Evolutionary conservation across 2,329 filamentous ascomycete genomes (phyloP).

Genomic region (Verticillium dahliae): DNA sequence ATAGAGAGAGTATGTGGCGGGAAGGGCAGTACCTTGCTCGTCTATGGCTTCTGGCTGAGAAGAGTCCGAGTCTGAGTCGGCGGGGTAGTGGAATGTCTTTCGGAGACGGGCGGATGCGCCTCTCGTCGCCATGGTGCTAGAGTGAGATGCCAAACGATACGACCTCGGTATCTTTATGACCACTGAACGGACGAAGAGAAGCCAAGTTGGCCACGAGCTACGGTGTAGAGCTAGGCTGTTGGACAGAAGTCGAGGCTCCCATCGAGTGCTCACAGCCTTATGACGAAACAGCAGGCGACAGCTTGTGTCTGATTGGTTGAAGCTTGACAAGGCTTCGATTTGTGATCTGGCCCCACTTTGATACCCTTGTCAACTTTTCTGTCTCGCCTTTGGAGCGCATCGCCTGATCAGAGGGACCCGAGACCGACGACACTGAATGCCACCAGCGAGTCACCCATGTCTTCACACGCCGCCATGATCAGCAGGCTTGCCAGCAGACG

Average conservation of each 20-base stretch:
- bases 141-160: not conserved
- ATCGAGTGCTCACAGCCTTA: not conserved
- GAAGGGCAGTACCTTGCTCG: slow-evolving; percentile 56
- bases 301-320: not conserved
- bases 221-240: no score
- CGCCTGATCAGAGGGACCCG: not conserved
- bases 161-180: no score
- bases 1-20: not conserved
- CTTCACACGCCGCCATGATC: not conserved
- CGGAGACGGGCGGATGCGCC: slow-evolving; percentile 54
- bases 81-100: slow-evolving; percentile 70
- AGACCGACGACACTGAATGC: not conserved
- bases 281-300: not conserved
- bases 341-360: not conserved
- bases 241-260: not conserved
- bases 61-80: slow-evolving; percentile 49
- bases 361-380: not conserved
- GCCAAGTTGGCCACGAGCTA: no score
- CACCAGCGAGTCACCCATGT: not conserved
- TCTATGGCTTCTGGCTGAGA: slow-evolving; percentile 58
- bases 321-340: not conserved
- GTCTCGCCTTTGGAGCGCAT: not conserved
- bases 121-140: slow-evolving; percentile 11
- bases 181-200: not conserved
- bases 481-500: not conserved